A percentile compares a stretch with the other conserved stretches of the same genome.
Evolutionary conservation across 169 alveolate genomes (phyloP).

Genomic region (Besnoitia besnoiti): DNA sequence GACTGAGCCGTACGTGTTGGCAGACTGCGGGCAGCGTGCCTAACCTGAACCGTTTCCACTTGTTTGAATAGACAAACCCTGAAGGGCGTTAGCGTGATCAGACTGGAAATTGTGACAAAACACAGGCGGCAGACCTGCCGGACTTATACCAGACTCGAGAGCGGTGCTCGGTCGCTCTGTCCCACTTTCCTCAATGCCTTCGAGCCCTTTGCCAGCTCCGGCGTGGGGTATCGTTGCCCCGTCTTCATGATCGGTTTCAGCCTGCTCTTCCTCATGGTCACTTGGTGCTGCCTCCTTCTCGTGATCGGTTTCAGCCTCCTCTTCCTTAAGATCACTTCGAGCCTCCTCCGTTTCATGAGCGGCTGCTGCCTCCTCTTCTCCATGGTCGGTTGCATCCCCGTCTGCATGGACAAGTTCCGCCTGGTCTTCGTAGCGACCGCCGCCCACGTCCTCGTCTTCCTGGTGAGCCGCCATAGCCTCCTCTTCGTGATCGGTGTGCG

Average conservation of each 20-base stretch:
- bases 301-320: neutral
- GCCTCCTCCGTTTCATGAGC: neutral
- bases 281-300: too few species aligned
- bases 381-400: neutral
- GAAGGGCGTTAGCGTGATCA: neutral
- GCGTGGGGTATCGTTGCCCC: too few species aligned
- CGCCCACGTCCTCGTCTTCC: neutral
- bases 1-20: neutral
- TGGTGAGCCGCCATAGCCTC: neutral
- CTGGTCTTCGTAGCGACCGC: neutral
- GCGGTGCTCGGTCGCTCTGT: neutral
- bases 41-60: neutral
- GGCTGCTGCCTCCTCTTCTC: neutral
- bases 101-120: too few species aligned
- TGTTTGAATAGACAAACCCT: conserved; percentile 12
- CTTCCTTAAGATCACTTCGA: neutral
- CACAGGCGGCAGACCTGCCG: neutral
- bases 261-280: too few species aligned
- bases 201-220: too few species aligned
- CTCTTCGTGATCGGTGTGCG: neutral
- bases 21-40: neutral
- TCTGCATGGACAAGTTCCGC: neutral
- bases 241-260: neutral
- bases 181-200: too few species aligned
- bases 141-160: neutral